Base-by-base conservation (phyloP, 495 filamentous ascomycete genomes). In the Amniculicola lignicola region DNA sequence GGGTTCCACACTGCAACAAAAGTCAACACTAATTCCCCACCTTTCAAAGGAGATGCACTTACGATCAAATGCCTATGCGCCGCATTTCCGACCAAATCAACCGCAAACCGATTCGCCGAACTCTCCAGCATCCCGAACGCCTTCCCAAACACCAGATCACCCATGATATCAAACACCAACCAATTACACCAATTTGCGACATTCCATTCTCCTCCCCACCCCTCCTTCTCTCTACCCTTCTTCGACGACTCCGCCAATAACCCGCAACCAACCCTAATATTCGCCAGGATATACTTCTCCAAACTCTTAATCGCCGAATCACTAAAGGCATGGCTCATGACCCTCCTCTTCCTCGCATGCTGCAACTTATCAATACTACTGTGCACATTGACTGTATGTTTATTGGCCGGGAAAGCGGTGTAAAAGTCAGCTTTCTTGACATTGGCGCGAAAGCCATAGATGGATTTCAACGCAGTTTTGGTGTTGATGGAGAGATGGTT, bases 121-220 rank as follows among this genome's bases (percentile, higher is more conserved):
- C 67, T 69, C 41, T 82, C 77, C 40, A 92, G 72, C 85, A 87
- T 87, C 36, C 80, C 75, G 69, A 87, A 88, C 16, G 82, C 75
- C 66, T 87, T 86, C 14, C 82, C 83, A 61, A 88, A 89, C 51
- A 77, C 77, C 7, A 90, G 61, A 29, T 87, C 81, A 2, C 85
- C 85, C 68, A 90, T 81, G 18, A 88, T 80, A 59, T 90, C 86
- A 72, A 87, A 88, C 40, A 79, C 78, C 7, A 85, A 74, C 69
- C 80, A 87, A 64, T 81, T 84, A 49, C 75, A 77, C 78, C 82
- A 86, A 54, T 81, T 72, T 0, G 81, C 73, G 70, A 86, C 77
- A 65, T 87, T 66, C 44, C 55, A 60, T 25, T 19, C 42, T 0
- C 52, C 47, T 7, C 33, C 51, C 57, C 62, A 67, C 1, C 60